A percentile compares a stretch with the other conserved stretches of the same genome.
These are phyloP conservation scores for Pterocarpus macrocarpus DNA, from an alignment of 306 rosid species.

Conservation along the genomic window DNA sequence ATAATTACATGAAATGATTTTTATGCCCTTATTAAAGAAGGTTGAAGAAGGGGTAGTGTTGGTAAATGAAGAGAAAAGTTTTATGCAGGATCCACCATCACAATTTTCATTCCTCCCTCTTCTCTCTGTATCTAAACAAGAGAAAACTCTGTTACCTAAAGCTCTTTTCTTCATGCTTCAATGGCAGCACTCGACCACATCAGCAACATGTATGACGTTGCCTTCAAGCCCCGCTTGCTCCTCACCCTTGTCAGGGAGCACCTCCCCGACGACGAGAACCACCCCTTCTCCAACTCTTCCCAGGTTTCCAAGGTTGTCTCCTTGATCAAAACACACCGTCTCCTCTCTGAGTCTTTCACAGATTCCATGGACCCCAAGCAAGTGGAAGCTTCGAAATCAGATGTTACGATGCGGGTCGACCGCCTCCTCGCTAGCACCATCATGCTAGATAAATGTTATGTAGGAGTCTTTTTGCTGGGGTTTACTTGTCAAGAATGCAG, in stretches of 20 bases:
- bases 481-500: slow-evolving; percentile 82
- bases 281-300: slow-evolving; percentile 51
- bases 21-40: too few species aligned
- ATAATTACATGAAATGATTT: too few species aligned
- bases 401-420: slow-evolving; percentile 75
- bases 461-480: slow-evolving; percentile 83
- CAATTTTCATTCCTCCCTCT: too few species aligned
- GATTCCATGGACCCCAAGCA: slow-evolving; percentile 53
- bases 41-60: too few species aligned
- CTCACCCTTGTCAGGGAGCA: slow-evolving; percentile 60
- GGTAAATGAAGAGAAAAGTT: too few species aligned
- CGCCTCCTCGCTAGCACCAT: slow-evolving; percentile 61
- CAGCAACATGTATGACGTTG: slow-evolving; percentile 69
- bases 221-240: slow-evolving; percentile 79
- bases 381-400: slow-evolving; percentile 66
- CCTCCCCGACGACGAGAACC: slow-evolving; percentile 57
- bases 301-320: slow-evolving; percentile 62
- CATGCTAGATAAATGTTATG: slow-evolving; percentile 98
- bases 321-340: slow-evolving; percentile 64
- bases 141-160: too few species aligned
- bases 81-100: too few species aligned
- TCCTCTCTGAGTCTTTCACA: slow-evolving; percentile 61
- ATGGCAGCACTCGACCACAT: slow-evolving; percentile 73
- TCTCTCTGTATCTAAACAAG: too few species aligned
- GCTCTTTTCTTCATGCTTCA: background rate